Percentiles rank a stretch among this genome's conserved stretches.
Conservation (phyloP, 805 yeast genomes). For the Teunomyces kruisii region DNA sequence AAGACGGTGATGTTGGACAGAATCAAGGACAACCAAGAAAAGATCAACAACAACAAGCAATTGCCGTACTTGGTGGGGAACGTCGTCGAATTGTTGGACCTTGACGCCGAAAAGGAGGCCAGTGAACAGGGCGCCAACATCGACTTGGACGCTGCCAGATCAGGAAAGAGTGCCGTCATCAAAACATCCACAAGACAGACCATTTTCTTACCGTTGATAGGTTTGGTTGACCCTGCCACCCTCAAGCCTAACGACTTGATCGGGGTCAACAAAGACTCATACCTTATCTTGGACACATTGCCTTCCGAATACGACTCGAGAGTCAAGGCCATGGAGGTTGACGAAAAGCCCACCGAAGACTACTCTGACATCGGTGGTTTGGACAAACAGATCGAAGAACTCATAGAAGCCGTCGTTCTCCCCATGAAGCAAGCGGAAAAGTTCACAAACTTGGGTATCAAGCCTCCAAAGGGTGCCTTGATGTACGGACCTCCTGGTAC, state of each 20-base stretch:
- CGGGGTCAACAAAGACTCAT: slow-evolving; percentile 97
- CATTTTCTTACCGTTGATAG: slow-evolving; percentile 91
- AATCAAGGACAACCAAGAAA: slow-evolving; percentile 93
- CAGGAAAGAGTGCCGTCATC: slow-evolving; percentile 96
- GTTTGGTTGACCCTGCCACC: slow-evolving; percentile 87
- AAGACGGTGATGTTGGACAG: slow-evolving; percentile 89
- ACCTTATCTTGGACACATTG: slow-evolving; percentile 85
- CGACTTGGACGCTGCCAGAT: slow-evolving; percentile 85
- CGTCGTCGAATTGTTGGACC: slow-evolving; percentile 89
- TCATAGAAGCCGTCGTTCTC: slow-evolving; percentile 95
- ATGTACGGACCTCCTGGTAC: slow-evolving; percentile 53
- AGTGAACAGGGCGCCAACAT: slow-evolving; percentile 92
- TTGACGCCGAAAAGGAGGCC: slow-evolving; percentile 81
- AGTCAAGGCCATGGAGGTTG: slow-evolving; percentile 99
- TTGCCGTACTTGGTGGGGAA: slow-evolving; percentile 95
- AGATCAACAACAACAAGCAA: slow-evolving; percentile 92
- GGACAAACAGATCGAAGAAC: slow-evolving; percentile 96
- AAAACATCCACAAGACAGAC: slow-evolving; percentile 98
- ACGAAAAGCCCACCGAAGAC: slow-evolving; percentile 96
- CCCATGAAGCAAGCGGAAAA: slow-evolving; percentile 99
- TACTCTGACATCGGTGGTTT: slow-evolving; percentile 97
- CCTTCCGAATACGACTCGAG: slow-evolving; percentile 98
- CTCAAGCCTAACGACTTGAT: slow-evolving; percentile 96
- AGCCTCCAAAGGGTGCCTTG: slow-evolving; percentile 51
- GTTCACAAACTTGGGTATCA: slow-evolving; percentile 89